Base-by-base conservation (phyloP, 169 alveolate species). In the Plasmodium billcollinsi region DNA sequence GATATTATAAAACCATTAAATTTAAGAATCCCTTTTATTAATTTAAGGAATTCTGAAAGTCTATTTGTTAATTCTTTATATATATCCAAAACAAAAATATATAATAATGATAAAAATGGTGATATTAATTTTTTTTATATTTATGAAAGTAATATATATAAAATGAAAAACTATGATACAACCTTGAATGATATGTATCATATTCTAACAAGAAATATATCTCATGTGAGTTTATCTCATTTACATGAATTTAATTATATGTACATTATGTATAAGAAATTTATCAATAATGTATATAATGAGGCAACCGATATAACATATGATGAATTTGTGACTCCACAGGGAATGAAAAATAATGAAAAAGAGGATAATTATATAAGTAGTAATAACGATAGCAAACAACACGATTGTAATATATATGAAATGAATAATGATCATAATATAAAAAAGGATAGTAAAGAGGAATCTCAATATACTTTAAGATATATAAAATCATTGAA, bases 151-250 rank as follows among this genome's bases (percentile, higher is more conserved):
- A 52, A 71, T 24, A 43, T 78, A 3, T 78, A 26, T 45, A 65
- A 78, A 78, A 78, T 78, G 26, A 58, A 39, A 20, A 66, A 49
- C 3, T 78, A 78, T 26, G 76, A 78, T 59, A 78, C 89, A 15
- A 78, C 89, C 0, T 11, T 78, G 20, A 45, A 24, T 2, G 89
- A 78, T 59, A 20, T 78, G 33, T 66, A 52, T 71, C 65, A 45
- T 39, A 66, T 78, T 14, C 65, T 78, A 72, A 56, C 71, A 12
- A 78, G 18, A 71, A 76, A 78, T 39, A 15, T 65, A 26, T 65
- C 26, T 4, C 9, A 63, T 50, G 26, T 49, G 5, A 49, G 72
- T 1, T 11, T 0, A 6, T n/a, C 54, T 0, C 21, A 49, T 29
- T 21, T 78, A 3, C 66, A 78, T 61, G 75, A 52, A 18, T 14